Base-by-base conservation (phyloP, 306 rosid genomes). In the Sechiopsis laciniata region DNA sequence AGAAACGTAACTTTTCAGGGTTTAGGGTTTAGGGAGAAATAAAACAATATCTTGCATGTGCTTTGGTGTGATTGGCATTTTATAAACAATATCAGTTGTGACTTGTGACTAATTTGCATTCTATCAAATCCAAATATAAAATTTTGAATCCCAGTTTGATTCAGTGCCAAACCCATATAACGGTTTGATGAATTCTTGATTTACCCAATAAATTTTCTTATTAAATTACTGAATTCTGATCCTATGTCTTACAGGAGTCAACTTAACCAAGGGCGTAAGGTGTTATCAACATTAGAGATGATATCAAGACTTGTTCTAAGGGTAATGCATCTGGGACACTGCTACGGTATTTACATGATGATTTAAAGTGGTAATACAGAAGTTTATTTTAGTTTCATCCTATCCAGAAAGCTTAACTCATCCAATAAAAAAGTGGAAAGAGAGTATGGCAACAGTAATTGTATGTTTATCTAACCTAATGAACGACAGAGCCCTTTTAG, bases 201-300 rank as follows among this genome's bases (percentile, higher is more conserved):
- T 14, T 16, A 13, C 37, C 72, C 40, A 67, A 40, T 64, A 13
- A 46, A 68, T 14, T 22, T 71, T 24, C 71, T 32, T 53, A 40
- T 12, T 59, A 53, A 10, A 26, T 26, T 80, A 56, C 67, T 79
- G 78, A 84, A 65, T 51, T 66, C 45, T 35, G 69, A 63, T 80
- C 56, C 73, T 63, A 73, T 77, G 84, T 78, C 65, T 76, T 48
- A 72, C 75, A 94, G 98, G 90, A 84, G 87, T 78, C 92, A 94
- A 80, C 91, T 94, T 81, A 84, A 85, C 72, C 95, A 94, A 46
- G 98, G 97, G 76, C 87, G 86, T 82, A 94, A 86, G 89, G 89
- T 89, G 76, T 71, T 94, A 78, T 77, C 58, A 55, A 90, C 90
- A 13, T 56, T 94, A 63, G 98, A 90, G 75, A 88, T 94, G 85